Conservation (phyloP, 116 monocot genomes). For the Posidonia oceanica region DNA sequence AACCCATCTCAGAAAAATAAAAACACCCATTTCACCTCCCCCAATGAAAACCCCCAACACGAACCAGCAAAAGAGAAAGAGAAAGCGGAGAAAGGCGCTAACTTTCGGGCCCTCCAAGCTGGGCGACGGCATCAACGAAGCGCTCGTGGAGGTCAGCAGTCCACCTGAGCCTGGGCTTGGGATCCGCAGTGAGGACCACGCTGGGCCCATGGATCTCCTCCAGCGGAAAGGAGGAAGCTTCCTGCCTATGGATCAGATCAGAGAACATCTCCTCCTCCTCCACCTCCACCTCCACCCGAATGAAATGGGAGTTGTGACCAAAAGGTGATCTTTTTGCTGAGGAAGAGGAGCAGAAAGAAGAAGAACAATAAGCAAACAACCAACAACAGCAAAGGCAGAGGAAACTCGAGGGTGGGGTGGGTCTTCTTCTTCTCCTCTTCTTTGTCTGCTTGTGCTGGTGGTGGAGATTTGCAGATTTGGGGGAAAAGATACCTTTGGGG, state of each 20-base stretch:
- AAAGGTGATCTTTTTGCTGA: not conserved
- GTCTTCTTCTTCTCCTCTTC: not conserved
- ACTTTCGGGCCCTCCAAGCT: conserved; percentile 98
- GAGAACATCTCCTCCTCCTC: conserved; percentile 34
- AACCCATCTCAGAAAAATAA: too few relatives aligned
- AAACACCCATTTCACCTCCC: not conserved
- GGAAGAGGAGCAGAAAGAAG: not conserved
- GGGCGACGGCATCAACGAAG: conserved; percentile 90
- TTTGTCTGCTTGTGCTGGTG: too few relatives aligned
- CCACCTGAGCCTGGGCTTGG: conserved; percentile 94
- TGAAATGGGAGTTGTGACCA: too few relatives aligned
- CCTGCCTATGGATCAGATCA: conserved; percentile 36
- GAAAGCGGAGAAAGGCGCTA: not conserved
- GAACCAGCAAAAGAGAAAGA: not conserved
- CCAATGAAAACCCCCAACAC: not conserved
- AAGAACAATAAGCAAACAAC: not conserved
- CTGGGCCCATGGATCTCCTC: conserved; percentile 56
- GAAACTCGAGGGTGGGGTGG: not conserved
- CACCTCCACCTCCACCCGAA: too few relatives aligned
- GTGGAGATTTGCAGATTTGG: too few relatives aligned
- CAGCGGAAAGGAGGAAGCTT: conserved; percentile 30
- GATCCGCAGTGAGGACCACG: conserved; percentile 90
- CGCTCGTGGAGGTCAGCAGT: conserved; percentile 95
- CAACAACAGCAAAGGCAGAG: not conserved
- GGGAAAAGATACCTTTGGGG: too few relatives aligned